These are phyloP conservation scores for Globisporangium nodosum DNA, from an alignment of 352 stramenopile genomes.

Conservation along the genomic window DNA sequence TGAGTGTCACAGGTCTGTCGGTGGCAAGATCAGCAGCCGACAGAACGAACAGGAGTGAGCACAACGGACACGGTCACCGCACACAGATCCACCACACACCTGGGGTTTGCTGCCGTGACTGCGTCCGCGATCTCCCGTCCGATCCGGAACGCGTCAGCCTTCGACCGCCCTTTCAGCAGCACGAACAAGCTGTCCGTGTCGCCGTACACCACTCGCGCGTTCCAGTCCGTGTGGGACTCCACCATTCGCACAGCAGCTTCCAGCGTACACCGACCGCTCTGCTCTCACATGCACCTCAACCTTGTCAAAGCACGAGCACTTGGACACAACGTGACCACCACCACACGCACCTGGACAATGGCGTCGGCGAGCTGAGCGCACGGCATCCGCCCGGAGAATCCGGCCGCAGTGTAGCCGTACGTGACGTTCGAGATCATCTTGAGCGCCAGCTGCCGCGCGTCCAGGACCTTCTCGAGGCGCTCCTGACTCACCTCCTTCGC, in stretches of 20 bases:
- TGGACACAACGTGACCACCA: background rate
- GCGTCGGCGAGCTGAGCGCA: conserved; percentile 96
- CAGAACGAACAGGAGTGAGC: background rate
- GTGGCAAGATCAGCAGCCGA: background rate
- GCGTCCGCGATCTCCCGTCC: conserved; percentile 87
- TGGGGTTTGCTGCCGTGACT: conserved; percentile 85
- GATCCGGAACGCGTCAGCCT: conserved; percentile 93
- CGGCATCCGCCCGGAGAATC: conserved; percentile 97
- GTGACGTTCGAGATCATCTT: conserved; percentile 99
- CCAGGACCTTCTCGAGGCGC: conserved; percentile 59
- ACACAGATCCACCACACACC: conserved; percentile 19
- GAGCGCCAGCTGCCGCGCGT: conserved; percentile 89
- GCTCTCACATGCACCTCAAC: conserved; percentile 1
- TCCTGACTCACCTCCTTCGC: conserved; percentile 73
- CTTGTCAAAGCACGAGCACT: background rate
- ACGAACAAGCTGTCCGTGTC: conserved; percentile 99
- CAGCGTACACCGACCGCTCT: conserved; percentile 88
- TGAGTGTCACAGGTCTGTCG: conserved; percentile 65
- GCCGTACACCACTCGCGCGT: conserved; percentile 93
- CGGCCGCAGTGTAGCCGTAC: conserved; percentile 98
- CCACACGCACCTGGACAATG: conserved; percentile 91
- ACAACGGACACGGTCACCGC: background rate
- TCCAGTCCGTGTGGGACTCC: conserved; percentile 75
- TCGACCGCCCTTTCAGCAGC: conserved; percentile 90
- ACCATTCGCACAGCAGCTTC: conserved; percentile 92